phyloP scores from a whole-genome alignment of 1,284 basidiomycete species.

The Melanopsichium pennsylvanicum region DNA sequence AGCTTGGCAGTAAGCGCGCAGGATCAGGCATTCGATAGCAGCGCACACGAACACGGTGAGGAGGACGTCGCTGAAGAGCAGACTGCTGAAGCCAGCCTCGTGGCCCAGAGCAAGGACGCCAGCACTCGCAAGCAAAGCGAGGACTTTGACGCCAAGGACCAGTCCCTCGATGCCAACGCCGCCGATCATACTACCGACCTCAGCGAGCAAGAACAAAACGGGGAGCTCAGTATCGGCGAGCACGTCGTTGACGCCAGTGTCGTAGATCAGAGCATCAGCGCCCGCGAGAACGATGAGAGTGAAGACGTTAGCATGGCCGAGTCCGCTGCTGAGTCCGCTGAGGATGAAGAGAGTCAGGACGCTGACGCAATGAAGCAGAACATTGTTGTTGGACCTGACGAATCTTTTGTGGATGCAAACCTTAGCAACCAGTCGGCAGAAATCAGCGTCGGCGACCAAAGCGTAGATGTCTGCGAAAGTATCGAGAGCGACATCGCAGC shows the following conservation, averaged over 20 bases:
- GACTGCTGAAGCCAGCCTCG: not conserved
- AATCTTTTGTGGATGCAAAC: too few species aligned
- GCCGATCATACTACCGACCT: not conserved
- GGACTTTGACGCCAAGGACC: too few species aligned
- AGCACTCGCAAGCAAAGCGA: not conserved
- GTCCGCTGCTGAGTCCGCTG: not conserved
- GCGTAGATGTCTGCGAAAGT: not conserved
- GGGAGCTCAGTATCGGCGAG: not conserved
- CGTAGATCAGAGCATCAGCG: conserved; percentile 3
- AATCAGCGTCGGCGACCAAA: too few species aligned
- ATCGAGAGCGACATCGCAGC: not conserved
- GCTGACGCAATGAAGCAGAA: too few species aligned
- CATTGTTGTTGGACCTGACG: too few species aligned
- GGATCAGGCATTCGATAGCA: not conserved
- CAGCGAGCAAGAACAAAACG: not conserved
- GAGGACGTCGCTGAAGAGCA: not conserved
- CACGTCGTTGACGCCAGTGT: conserved; percentile 1
- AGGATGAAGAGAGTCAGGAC: conserved; percentile 6
- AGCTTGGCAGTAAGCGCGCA: conserved; percentile 1
- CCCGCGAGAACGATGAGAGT: too few species aligned
- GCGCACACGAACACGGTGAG: not conserved
- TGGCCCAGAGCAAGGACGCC: conserved; percentile 1
- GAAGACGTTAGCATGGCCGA: not conserved
- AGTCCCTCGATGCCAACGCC: not conserved
- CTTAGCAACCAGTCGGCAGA: conserved; percentile 1